Evolutionary conservation across 1,284 basidiomycete species (phyloP), one percentile per base, ranked within the genome.

Genomic region (Ganoderma lingzhi): DNA sequence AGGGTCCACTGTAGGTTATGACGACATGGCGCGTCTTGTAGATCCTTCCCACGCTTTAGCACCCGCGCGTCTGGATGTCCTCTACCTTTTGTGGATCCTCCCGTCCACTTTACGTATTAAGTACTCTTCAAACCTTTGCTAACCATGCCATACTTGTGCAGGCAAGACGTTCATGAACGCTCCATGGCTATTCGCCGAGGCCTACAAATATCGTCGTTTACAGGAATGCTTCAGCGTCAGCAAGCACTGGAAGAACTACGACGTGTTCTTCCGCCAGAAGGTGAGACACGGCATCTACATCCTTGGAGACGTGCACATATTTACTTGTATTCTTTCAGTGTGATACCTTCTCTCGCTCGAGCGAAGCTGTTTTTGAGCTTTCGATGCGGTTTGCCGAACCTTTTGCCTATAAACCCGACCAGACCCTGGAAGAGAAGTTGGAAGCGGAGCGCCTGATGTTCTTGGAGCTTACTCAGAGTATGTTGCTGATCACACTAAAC

Each of bases 161-260:
- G 93, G 91, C 70, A 97, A 97, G 82, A 94, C 97, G 80, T 99
- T 98, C 78, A 97, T 98, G 95, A 97, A 96, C 76, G 92, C 95
- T 0, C 95, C 95, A 8, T 97, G 96, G 96, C 83, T 97, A 30
- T 97, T 97, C 76, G 97, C 97, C 62, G 97, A 98, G 81, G 96
- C 97, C 19, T 98, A 98, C 88, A 98, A 98, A 83, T 98, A 98
- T 82, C 93, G 97, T 77, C 92, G 96, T 74, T 87, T 99, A 67
- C 95, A 96, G 73, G 97, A 98, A 81, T 97, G 95, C 83, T 99
- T 99, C 84, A 96, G 94, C 73, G 86, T 96, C 71, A 95, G 93
- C 85, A 96, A 95, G 79, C 93, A 90, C 82, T 99, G 96, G 96
- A 88, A 87, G 71, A 89, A 93, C 76, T 98, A 96, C 76, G 95